These are phyloP conservation scores for Cyberlindnera meyerae DNA, from an alignment of 805 yeast genomes.

Conservation along the genomic window DNA sequence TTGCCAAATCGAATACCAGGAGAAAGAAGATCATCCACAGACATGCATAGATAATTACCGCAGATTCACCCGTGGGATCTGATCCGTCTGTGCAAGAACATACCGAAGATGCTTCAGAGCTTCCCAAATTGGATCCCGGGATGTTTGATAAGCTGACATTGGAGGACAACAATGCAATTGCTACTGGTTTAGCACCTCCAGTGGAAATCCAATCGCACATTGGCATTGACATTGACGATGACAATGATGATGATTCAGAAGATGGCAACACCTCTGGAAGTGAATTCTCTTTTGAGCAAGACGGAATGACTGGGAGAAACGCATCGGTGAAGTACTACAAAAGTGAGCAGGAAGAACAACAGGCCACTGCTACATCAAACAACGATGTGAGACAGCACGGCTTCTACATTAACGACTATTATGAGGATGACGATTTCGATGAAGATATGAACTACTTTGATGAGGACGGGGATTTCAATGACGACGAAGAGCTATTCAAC, in stretches of 20 bases:
- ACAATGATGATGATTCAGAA: too few species aligned
- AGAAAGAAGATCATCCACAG: conserved; percentile 20
- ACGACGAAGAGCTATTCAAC: conserved; percentile 30
- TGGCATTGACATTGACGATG: conserved; percentile 3
- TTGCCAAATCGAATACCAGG: background rate
- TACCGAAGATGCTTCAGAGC: too few species aligned
- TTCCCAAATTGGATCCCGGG: conserved; percentile 7
- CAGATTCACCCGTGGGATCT: conserved; percentile 10
- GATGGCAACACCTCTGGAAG: too few species aligned
- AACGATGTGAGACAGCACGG: conserved; percentile 27
- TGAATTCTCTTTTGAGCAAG: conserved; percentile 48
- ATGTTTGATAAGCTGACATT: conserved; percentile 1
- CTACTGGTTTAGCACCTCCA: conserved; percentile 6
- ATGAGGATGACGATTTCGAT: conserved; percentile 36
- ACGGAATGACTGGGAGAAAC: conserved; percentile 43
- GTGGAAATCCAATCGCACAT: too few species aligned
- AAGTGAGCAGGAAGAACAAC: conserved; percentile 19
- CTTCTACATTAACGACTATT: conserved; percentile 35
- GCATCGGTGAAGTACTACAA: conserved; percentile 51
- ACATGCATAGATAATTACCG: conserved; percentile 24
- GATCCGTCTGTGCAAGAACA: too few species aligned
- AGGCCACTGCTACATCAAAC: conserved; percentile 8
- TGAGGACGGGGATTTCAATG: conserved; percentile 31
- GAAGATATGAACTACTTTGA: conserved; percentile 37
- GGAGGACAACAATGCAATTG: background rate